Evolutionary conservation across 768 basidiomycete genomes (phyloP).

Genomic region (Psilocybe tampanensis): DNA sequence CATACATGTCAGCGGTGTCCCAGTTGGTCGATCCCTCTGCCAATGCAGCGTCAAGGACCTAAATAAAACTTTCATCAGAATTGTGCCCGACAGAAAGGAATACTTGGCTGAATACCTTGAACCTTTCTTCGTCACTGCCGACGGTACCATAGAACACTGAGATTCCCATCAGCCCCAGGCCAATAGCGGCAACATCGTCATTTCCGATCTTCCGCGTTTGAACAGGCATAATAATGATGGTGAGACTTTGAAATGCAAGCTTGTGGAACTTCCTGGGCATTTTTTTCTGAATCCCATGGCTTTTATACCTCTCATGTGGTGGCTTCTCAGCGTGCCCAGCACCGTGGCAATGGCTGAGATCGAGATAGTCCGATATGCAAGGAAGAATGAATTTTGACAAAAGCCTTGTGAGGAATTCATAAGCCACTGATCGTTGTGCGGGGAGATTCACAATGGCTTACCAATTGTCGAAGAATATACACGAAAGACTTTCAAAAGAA

Average conservation of each 20-base stretch:
- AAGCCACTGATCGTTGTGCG: neutral
- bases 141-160: conserved; percentile 44
- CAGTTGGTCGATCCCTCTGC: conserved; percentile 45
- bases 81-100: neutral
- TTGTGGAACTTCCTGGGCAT: no score
- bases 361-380: no score
- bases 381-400: neutral
- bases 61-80: neutral
- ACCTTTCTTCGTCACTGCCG: conserved; percentile 54
- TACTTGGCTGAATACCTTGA: conserved; percentile 44
- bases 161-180: conserved; percentile 62
- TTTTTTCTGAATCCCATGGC: no score
- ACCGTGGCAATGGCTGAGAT: no score
- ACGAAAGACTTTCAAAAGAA: neutral
- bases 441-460: neutral
- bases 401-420: neutral
- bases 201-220: conserved; percentile 41
- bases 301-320: neutral
- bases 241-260: neutral
- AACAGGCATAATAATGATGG: conserved; percentile 8
- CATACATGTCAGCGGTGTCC: conserved; percentile 52
- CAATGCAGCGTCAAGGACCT: conserved; percentile 44
- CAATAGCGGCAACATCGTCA: conserved; percentile 47
- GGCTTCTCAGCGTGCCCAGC: no score
- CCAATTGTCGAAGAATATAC: neutral